These are phyloP conservation scores for Ramaria rubella DNA, from an alignment of 768 basidiomycete species.

Conservation along the genomic window DNA sequence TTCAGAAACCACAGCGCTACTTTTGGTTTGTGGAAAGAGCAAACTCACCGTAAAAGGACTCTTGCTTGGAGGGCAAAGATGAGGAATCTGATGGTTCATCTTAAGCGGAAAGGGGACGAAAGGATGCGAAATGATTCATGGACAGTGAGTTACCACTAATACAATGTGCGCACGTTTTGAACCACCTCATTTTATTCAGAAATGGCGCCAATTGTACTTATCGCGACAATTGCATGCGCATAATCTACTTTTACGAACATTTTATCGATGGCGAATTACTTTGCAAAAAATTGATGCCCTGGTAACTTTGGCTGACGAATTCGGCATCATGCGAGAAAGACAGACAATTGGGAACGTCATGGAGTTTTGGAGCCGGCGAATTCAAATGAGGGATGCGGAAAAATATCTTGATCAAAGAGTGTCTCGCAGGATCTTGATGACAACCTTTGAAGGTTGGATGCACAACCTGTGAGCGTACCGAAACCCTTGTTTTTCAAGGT, in stretches of 20 bases:
- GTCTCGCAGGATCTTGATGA: constrained; percentile 38
- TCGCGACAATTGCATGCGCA: constrained; percentile 46
- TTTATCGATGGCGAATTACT: constrained; percentile 47
- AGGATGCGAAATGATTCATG: constrained; percentile 53
- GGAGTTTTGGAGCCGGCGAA: constrained; percentile 49
- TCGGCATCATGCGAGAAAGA: constrained; percentile 34
- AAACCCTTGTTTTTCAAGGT: not conserved
- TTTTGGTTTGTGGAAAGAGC: constrained; percentile 48
- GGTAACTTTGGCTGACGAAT: constrained; percentile 45
- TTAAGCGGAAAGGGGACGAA: constrained; percentile 49
- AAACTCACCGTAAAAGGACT: constrained; percentile 49
- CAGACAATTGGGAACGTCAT: constrained; percentile 38
- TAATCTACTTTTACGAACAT: constrained; percentile 37
- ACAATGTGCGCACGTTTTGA: not conserved
- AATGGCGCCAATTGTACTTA: constrained; percentile 58
- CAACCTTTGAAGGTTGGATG: constrained; percentile 52
- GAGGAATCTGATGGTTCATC: constrained; percentile 59
- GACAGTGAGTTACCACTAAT: constrained; percentile 20
- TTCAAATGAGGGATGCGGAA: constrained; percentile 35
- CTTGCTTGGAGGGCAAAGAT: constrained; percentile 60
- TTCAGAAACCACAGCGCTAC: constrained; percentile 36
- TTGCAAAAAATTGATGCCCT: constrained; percentile 36
- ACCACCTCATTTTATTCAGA: constrained; percentile 14
- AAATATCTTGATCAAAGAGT: constrained; percentile 1
- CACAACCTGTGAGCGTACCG: constrained; percentile 41